Percentiles rank a stretch among this genome's conserved stretches.
Evolutionary conservation across 352 stramenopile species (phyloP).

Genomic region (Blastocystis sp.): DNA sequence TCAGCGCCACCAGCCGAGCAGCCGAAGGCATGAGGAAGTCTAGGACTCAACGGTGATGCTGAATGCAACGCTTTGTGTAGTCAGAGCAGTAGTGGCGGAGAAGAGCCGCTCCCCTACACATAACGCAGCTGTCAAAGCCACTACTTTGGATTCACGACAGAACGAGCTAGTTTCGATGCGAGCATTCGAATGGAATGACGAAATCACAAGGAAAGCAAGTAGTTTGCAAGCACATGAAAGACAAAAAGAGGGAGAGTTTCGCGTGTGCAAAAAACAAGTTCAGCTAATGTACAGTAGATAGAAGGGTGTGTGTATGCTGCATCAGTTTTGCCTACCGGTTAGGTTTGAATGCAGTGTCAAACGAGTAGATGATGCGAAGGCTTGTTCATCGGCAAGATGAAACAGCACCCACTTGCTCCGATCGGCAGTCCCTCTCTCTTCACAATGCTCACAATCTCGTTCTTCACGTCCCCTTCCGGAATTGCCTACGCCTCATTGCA

Average conservation of each 20-base stretch:
- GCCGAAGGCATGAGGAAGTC: constrained; percentile 55
- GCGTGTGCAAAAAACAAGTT: background rate
- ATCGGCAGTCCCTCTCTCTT: too few species aligned
- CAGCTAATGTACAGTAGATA: too few species aligned
- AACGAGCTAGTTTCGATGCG: background rate
- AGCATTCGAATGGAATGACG: background rate
- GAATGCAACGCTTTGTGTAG: constrained; percentile 34
- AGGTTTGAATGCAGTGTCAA: too few species aligned
- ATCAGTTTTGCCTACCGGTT: too few species aligned
- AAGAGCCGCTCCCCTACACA: background rate
- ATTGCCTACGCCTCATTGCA: background rate
- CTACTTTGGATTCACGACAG: background rate
- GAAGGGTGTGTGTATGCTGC: too few species aligned
- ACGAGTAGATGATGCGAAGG: too few species aligned
- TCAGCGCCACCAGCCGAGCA: constrained; percentile 31
- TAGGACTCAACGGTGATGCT: background rate
- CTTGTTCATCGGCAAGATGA: too few species aligned
- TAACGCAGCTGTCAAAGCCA: background rate
- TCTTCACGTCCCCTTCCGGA: background rate
- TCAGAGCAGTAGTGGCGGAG: constrained; percentile 24
- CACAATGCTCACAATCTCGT: background rate
- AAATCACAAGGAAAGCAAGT: too few species aligned
- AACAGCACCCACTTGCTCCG: too few species aligned
- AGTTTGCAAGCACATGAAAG: background rate
- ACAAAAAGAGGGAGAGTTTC: background rate